These are phyloP conservation scores for Magnusiomyces fungicola DNA, from an alignment of 1,139 yeast species.

Conservation along the genomic window DNA sequence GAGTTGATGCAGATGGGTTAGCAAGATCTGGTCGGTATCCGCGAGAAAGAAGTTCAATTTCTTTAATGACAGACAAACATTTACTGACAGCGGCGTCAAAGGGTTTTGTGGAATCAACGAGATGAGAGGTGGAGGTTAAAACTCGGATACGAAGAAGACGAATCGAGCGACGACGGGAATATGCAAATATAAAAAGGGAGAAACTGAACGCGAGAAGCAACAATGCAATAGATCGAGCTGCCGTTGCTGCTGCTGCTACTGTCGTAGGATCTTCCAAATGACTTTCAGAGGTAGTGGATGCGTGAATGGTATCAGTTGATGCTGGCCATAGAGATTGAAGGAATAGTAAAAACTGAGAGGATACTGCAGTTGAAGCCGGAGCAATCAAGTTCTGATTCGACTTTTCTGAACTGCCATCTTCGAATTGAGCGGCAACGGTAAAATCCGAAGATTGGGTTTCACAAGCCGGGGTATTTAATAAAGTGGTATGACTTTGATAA, in stretches of 20 bases:
- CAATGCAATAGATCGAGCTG: not conserved
- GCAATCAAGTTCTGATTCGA: no score
- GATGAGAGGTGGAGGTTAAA: constrained; percentile 26
- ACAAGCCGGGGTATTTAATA: no score
- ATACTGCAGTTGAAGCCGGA: no score
- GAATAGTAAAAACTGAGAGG: no score
- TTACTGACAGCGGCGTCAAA: constrained; percentile 32
- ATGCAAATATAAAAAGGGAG: constrained; percentile 28
- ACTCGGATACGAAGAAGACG: constrained; percentile 32
- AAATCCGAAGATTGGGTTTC: no score
- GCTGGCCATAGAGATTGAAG: no score
- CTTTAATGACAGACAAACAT: constrained; percentile 32
- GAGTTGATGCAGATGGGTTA: not conserved
- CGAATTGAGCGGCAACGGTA: no score
- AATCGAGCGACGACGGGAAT: constrained; percentile 31
- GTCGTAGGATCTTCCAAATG: no score
- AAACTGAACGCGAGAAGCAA: constrained; percentile 13
- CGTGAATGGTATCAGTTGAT: not conserved
- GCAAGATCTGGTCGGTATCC: constrained; percentile 29
- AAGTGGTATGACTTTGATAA: no score
- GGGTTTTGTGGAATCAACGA: constrained; percentile 26
- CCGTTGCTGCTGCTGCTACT: not conserved
- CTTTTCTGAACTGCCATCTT: no score
- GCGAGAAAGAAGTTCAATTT: constrained; percentile 32
- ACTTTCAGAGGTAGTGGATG: not conserved